Conservation (phyloP, 257 asterid genomes). For the Solanum chilense region DNA sequence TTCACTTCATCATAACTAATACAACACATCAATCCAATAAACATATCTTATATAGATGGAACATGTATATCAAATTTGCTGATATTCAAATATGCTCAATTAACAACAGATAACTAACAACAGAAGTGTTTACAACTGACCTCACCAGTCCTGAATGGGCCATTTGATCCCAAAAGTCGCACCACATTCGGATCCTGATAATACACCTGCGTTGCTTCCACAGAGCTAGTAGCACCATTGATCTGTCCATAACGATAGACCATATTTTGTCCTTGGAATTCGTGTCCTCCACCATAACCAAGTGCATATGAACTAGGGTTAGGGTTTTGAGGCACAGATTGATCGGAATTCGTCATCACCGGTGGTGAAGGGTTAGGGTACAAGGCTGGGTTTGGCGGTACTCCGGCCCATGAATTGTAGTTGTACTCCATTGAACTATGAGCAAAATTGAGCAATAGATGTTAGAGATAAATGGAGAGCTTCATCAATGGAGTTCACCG, state of each 20-base stretch:
- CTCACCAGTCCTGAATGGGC: not conserved
- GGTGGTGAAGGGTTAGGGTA: not conserved
- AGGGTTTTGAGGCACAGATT: constrained; percentile 13
- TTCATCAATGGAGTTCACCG: not conserved
- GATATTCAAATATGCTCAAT: not conserved
- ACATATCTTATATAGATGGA: not conserved
- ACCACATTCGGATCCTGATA: constrained; percentile 4
- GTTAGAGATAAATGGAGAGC: not conserved
- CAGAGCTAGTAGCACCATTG: not conserved
- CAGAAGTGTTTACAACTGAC: not conserved
- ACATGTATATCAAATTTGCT: not conserved
- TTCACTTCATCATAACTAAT: not conserved
- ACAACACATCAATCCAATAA: not conserved
- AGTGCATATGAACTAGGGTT: not conserved
- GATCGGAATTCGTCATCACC: not conserved
- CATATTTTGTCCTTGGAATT: not conserved
- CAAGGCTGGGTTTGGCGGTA: not conserved
- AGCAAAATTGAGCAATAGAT: not conserved
- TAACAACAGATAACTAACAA: not conserved
- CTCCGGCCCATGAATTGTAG: not conserved
- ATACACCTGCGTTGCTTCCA: not conserved
- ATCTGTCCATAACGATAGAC: not conserved
- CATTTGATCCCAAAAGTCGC: not conserved
- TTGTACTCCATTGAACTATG: not conserved
- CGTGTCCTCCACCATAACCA: not conserved